These are phyloP conservation scores for Leptographium galeiforme DNA, from an alignment of 2,329 filamentous ascomycete genomes.

Conservation along the genomic window DNA sequence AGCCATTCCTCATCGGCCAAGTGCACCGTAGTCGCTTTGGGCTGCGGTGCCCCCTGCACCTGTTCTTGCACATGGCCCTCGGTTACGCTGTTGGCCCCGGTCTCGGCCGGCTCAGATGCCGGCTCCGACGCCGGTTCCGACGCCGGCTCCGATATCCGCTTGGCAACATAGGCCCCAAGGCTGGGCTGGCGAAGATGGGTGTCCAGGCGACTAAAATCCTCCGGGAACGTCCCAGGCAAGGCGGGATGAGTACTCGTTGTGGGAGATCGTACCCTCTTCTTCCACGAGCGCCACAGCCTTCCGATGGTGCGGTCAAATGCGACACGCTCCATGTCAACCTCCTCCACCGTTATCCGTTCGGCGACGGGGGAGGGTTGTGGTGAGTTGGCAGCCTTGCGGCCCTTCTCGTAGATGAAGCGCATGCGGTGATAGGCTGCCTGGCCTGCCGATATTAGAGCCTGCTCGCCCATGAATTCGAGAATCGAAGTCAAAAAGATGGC, in stretches of 20 bases:
- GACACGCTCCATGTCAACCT: conserved; percentile 83
- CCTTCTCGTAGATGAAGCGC: conserved; percentile 43
- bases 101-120: not conserved
- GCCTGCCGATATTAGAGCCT: conserved; percentile 74
- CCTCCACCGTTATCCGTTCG: conserved; percentile 69
- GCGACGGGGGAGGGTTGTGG: conserved; percentile 31
- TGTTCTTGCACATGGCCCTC: not conserved
- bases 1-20: conserved; percentile 24
- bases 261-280: conserved; percentile 62
- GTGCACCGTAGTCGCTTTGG: not conserved
- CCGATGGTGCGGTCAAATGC: conserved; percentile 82
- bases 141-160: not conserved
- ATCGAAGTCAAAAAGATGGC: conserved; percentile 95
- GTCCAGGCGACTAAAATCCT: conserved; percentile 24
- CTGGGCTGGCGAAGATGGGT: conserved; percentile 25
- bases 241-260: conserved; percentile 29
- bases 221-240: conserved; percentile 35
- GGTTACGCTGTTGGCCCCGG: not conserved
- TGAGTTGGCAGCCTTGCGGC: conserved; percentile 37
- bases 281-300: conserved; percentile 87
- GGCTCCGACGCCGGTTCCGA: not conserved
- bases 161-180: conserved; percentile 5
- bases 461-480: conserved; percentile 85
- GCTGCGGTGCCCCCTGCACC: not conserved
- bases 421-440: conserved; percentile 67